Percentiles rank a stretch among this genome's conserved stretches.
These are phyloP conservation scores for Lumnitzera littorea DNA, from an alignment of 345 rosid species.

Conservation along the genomic window DNA sequence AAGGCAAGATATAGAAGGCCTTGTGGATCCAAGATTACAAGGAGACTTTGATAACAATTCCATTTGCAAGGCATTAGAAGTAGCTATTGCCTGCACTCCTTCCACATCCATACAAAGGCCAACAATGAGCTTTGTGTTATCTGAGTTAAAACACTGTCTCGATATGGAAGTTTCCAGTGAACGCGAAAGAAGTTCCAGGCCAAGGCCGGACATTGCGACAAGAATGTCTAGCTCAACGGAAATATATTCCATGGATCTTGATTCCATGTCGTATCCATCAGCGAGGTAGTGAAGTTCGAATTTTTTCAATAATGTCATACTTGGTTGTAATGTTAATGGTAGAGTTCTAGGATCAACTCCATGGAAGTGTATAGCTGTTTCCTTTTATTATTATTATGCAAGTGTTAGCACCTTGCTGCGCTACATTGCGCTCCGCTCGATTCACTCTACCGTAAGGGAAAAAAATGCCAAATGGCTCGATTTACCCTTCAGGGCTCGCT, in stretches of 20 bases:
- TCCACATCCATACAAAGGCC: slow-evolving; percentile 22
- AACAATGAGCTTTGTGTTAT: slow-evolving; percentile 19
- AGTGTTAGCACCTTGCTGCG: too few relatives aligned
- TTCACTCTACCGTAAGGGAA: too few relatives aligned
- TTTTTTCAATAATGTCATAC: neutral
- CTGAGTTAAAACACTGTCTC: slow-evolving; percentile 13
- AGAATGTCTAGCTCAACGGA: slow-evolving; percentile 2
- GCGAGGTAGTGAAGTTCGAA: slow-evolving; percentile 5
- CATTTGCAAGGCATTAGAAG: slow-evolving; percentile 21
- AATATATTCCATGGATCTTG: slow-evolving; percentile 4
- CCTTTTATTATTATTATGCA: too few relatives aligned
- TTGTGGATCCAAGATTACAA: slow-evolving; percentile 24
- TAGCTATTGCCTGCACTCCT: slow-evolving; percentile 30
- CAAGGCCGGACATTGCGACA: neutral
- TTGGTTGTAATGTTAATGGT: too few relatives aligned
- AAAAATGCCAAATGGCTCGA: too few relatives aligned
- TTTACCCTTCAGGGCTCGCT: too few relatives aligned
- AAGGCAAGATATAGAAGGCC: slow-evolving; percentile 5
- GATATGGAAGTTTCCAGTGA: slow-evolving; percentile 11
- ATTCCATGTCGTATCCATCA: slow-evolving; percentile 7
- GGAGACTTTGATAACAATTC: slow-evolving; percentile 23
- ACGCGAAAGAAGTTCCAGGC: slow-evolving; percentile 4
- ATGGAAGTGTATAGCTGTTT: too few relatives aligned
- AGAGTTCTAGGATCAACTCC: too few relatives aligned
- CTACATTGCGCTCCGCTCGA: too few relatives aligned